phyloP scores from a whole-genome alignment of 345 rosid genomes.

The Rhodamnia argentea region DNA sequence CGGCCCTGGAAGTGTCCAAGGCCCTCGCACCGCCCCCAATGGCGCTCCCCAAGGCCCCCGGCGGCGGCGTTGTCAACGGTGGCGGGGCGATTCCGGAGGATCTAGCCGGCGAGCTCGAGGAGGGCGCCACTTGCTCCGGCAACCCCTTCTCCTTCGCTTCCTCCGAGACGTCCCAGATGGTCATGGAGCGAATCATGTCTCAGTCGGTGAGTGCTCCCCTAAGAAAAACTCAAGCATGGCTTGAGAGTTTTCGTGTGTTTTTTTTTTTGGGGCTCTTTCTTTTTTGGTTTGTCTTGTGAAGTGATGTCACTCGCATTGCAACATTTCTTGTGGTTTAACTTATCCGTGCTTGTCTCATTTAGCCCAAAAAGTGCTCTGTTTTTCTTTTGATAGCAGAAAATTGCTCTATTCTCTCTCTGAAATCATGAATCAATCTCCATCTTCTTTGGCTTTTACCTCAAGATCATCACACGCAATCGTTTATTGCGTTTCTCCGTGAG shows the following conservation, averaged over 20 bases:
- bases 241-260: not conserved
- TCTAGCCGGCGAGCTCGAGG: conserved; percentile 51
- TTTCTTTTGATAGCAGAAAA: not conserved
- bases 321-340: not conserved
- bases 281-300: not conserved
- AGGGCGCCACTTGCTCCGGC: conserved; percentile 52
- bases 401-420: not conserved
- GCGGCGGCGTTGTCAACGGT: not conserved
- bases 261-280: not conserved
- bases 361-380: not conserved
- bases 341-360: not conserved
- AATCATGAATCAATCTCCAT: not conserved
- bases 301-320: not conserved
- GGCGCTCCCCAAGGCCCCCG: conserved; percentile 32
- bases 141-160: conserved; percentile 93
- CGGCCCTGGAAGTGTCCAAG: conserved; percentile 75
- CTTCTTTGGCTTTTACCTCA: not conserved
- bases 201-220: conserved; percentile 72
- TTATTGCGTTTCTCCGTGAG: not conserved
- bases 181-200: conserved; percentile 94
- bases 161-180: conserved; percentile 95
- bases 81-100: conserved; percentile 47
- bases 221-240: not conserved
- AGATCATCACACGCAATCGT: not conserved
- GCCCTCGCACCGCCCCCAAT: conserved; percentile 51